Evolutionary conservation across 495 filamentous ascomycete species (phyloP), one percentile per base, ranked within the genome.

Genomic region (Penicillium goetzii): DNA sequence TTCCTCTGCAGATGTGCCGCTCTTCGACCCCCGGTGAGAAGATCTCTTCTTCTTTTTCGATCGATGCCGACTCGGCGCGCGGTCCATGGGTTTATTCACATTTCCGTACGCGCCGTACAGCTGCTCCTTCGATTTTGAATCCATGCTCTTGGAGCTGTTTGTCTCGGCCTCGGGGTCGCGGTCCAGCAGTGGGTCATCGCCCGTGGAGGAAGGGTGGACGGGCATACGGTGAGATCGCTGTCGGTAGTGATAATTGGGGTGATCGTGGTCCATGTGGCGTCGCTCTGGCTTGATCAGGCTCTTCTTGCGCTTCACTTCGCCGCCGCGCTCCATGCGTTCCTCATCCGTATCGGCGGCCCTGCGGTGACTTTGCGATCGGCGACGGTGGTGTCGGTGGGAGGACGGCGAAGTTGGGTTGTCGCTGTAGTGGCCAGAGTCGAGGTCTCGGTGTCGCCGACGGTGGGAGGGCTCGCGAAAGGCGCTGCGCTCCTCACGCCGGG

Each of bases 221-320:
- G 88, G 83, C 92, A 98, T 95, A 58, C 92, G 89, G 61, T 80
- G 80, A 15, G 85, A 84, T 45, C 91, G 90, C 71, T 97, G 89
- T 41, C 90, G 86, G 74, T 98, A 98, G 70, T 97, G 85, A 71
- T 96, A 98, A 70, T 98, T 95, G 11, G 93, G 93, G 72, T 97
- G 91, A 63, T 93, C 90, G 59, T 77, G 82, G 61, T 92, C 89
- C 60, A 93, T 89, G 26, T 88, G 86, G 62, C 87, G 88, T 57
- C 96, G 86, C 72, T 99, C 95, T 3, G 96, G 96, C 63, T 90
- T 84, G 63, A 98, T 88, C 57, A 99, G 79, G 67, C 89, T 96
- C 66, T 88, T 86, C 73, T 97, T 97, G 50, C 92, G 88, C 81
- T 60, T 61, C 60, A 59, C 36, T 52, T 65, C 74, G 53, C 41